Evolutionary conservation across 495 filamentous ascomycete genomes (phyloP), one percentile per base, ranked within the genome.

Genomic region (Hyaloscypha variabilis): DNA sequence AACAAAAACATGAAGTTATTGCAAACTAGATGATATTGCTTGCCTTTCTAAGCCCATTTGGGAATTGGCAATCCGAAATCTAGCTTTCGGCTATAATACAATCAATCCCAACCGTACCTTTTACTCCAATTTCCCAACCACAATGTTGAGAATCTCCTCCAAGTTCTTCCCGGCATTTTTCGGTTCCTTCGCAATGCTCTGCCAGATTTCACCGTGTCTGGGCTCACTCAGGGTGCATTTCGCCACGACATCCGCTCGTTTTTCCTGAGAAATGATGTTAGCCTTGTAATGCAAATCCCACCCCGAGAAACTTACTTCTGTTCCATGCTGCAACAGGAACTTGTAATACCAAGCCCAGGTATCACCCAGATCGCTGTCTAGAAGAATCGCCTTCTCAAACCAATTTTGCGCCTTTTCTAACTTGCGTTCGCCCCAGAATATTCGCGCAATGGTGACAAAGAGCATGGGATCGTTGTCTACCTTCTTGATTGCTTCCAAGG

Each of bases 261-360:
- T 97, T 77, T 98, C 95, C 74, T 90, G 72, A 2, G 42, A n/a
- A 29, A 6, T 8, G 30, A 17, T 50, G 3, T 46, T 69, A 60
- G 69, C 68, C 26, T 46, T n/a, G 34, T 23, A 24, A 0, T 24
- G 11, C 52, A 8, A 39, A 28, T 23, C 30, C 23, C 6, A 50
- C 23, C 6, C 13, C 6, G 25, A 59, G 10, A 21, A 39, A 64
- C 78, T 63, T 67, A 83, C 82, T 70, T 88, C 90, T 28, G 91
- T 96, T 6, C 96, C 96, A 79, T 99, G 92, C 82, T 95, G 89
- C 66, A 84, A 64, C 69, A 97, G 73, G 72, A 97, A 99, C 77
- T 94, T 96, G 76, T 90, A 95, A 71, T 97, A 99, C 94, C 94
- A 99, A 46, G 92, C 95, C 95, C 95, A 99, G 6, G 89, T 92